Base-by-base conservation (phyloP, 805 yeast species). In the Ascoidea tarda region DNA sequence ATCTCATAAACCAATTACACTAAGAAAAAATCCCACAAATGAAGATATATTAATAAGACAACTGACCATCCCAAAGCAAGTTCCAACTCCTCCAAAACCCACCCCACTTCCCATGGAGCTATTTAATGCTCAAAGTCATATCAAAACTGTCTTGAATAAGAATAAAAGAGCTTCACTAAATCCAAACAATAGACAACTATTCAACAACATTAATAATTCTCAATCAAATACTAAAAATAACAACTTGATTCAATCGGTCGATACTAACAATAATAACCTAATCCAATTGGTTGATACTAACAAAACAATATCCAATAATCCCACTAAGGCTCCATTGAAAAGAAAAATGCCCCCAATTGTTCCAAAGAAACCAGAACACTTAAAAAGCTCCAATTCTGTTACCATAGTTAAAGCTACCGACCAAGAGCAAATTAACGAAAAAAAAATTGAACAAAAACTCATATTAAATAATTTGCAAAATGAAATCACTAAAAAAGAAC, bases 281-380 rank as follows among this genome's bases (percentile, higher is more conserved):
- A 21, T 21, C 6, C 33, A 47, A 28, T 47, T 16, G 8, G 32
- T 47, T 16, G 32, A 21, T 21, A 21, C 49, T 8, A 16, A 47
- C n/a, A 16, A 14, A 16, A 47, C 8, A 14, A 2, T 31, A 16
- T 10, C 48, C 4, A 21, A 21, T 21, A 8, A 28, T 31, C 16
- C 4, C 4, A 33, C 21, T 6, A 33, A 47, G 21, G 32, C 14
- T 32, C 21, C 31, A 16, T 33, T 48, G 14, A 48, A 33, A 48
- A 48, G 33, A n/a, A 33, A 10, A 14, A n/a, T 48, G 10, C 50
- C 50, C 4, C 50, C 50, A 31, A 16, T 48, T 8, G 50, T 46
- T 14, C 55, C 55, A 28, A 53, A 46, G 32, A 53, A 53, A 32
- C 55, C 55, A 12, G 33, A 45, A 45, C 8, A 32, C 5, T 47